A percentile compares a stretch with the other conserved stretches of the same genome.
Conservation (phyloP, 2,329 filamentous ascomycete species). For the Grosmannia clavigera region DNA sequence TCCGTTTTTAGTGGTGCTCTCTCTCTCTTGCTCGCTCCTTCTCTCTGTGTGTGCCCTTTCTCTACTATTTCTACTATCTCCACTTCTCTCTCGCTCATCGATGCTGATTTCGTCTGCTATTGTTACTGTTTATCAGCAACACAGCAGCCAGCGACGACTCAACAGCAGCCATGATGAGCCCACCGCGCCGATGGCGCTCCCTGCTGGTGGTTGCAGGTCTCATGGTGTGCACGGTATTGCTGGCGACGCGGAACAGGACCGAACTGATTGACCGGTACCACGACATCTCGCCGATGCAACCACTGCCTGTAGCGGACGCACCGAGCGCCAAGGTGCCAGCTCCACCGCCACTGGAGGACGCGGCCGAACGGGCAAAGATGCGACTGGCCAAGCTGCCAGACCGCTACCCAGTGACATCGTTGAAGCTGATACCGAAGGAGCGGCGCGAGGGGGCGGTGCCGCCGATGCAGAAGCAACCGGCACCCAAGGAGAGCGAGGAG, state of each 20-base stretch:
- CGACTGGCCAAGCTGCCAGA: constrained; percentile 21
- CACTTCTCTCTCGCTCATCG: background rate
- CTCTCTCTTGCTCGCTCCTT: background rate
- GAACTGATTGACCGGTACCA: background rate
- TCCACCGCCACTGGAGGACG: background rate
- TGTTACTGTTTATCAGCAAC: no score
- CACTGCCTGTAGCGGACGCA: background rate
- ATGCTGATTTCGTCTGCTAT: background rate
- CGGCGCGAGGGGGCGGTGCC: constrained; percentile 32
- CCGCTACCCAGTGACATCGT: constrained; percentile 20
- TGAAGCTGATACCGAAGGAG: constrained; percentile 24
- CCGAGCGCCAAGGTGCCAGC: constrained; percentile 5
- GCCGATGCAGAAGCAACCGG: constrained; percentile 42
- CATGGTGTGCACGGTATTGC: constrained; percentile 2
- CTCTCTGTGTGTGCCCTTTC: no score
- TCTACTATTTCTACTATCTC: background rate
- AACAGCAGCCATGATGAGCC: constrained; percentile 5
- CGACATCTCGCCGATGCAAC: background rate
- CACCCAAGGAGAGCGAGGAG: constrained; percentile 32
- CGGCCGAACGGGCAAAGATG: background rate
- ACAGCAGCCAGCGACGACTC: background rate
- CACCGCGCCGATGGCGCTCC: constrained; percentile 12
- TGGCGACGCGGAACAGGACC: constrained; percentile 4
- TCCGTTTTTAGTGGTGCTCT: no score
- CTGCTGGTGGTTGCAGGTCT: constrained; percentile 7